Percentiles rank a stretch among this genome's conserved stretches.
These are phyloP conservation scores for Colletotrichum eleusines DNA, from an alignment of 2,329 filamentous ascomycete genomes.

Conservation along the genomic window DNA sequence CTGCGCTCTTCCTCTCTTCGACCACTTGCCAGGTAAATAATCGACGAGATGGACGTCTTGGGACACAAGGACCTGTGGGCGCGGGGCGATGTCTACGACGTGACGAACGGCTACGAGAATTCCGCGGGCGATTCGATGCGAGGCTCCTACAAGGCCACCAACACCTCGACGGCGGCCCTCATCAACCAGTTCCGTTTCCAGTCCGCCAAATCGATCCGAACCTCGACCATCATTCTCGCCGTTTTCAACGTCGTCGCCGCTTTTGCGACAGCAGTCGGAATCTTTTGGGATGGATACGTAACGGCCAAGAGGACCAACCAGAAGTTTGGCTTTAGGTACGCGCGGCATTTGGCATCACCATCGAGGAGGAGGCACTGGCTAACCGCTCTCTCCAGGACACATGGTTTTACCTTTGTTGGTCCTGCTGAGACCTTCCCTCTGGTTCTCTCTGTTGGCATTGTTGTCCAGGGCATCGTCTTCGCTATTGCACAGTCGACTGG, in stretches of 20 bases:
- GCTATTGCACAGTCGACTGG: slow-evolving; percentile 68
- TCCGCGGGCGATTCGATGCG: slow-evolving; percentile 47
- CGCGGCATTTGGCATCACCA: slow-evolving; percentile 43
- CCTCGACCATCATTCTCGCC: slow-evolving; percentile 71
- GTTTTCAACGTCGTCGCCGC: slow-evolving; percentile 71
- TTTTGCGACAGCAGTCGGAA: slow-evolving; percentile 66
- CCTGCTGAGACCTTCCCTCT: slow-evolving; percentile 67
- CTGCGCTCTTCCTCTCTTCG: slow-evolving; percentile 42
- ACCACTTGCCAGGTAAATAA: slow-evolving; percentile 42
- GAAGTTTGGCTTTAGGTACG: slow-evolving; percentile 59
- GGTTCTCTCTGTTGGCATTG: slow-evolving; percentile 67
- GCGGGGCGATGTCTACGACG: slow-evolving; percentile 45
- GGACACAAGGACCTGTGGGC: slow-evolving; percentile 45
- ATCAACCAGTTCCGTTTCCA: slow-evolving; percentile 65
- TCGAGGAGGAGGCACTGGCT: slow-evolving; percentile 2
- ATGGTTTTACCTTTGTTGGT: slow-evolving; percentile 58
- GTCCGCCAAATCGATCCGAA: slow-evolving; percentile 68
- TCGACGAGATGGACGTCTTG: slow-evolving; percentile 44
- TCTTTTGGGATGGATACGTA: slow-evolving; percentile 68
- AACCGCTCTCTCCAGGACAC: slow-evolving; percentile 47
- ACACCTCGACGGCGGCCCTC: slow-evolving; percentile 57
- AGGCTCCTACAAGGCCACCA: slow-evolving; percentile 46
- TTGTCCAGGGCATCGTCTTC: slow-evolving; percentile 69
- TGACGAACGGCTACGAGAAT: slow-evolving; percentile 40
- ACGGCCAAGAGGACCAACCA: slow-evolving; percentile 56